phyloP scores from a whole-genome alignment of 371 early-diverging fungal species.

The Apophysomyces trapeziformis region DNA sequence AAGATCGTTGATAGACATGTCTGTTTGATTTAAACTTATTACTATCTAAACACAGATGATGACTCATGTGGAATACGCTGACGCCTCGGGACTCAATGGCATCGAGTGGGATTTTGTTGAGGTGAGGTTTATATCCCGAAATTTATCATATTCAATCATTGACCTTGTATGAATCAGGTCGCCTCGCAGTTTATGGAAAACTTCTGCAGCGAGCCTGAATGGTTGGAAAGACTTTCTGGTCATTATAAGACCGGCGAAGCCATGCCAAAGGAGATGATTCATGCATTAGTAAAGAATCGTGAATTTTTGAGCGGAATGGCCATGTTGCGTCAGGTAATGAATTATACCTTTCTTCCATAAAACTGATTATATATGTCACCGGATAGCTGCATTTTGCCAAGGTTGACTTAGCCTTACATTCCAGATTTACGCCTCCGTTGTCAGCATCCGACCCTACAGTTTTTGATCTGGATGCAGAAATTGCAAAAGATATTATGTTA shows the following conservation, averaged over 20 bases:
- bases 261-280: conserved; percentile 67
- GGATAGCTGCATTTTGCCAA: conserved; percentile 62
- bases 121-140: conserved; percentile 13
- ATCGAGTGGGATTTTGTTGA: conserved; percentile 71
- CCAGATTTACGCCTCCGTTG: conserved; percentile 46
- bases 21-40: background rate
- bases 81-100: conserved; percentile 72
- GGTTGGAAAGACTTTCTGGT: conserved; percentile 57
- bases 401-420: conserved; percentile 63
- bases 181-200: conserved; percentile 79
- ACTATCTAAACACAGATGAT: conserved; percentile 42
- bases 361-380: background rate
- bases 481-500: conserved; percentile 55
- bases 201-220: conserved; percentile 65
- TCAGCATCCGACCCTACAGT: conserved; percentile 39
- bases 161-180: conserved; percentile 41
- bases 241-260: conserved; percentile 64
- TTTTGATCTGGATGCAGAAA: conserved; percentile 63
- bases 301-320: conserved; percentile 63
- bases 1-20: conserved; percentile 7
- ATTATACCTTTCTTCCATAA: no score
- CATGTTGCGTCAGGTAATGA: conserved; percentile 58
- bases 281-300: conserved; percentile 55
- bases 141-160: background rate
- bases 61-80: conserved; percentile 68